Conservation (phyloP, 352 stramenopile genomes). For the Pythium diclinum region DNA sequence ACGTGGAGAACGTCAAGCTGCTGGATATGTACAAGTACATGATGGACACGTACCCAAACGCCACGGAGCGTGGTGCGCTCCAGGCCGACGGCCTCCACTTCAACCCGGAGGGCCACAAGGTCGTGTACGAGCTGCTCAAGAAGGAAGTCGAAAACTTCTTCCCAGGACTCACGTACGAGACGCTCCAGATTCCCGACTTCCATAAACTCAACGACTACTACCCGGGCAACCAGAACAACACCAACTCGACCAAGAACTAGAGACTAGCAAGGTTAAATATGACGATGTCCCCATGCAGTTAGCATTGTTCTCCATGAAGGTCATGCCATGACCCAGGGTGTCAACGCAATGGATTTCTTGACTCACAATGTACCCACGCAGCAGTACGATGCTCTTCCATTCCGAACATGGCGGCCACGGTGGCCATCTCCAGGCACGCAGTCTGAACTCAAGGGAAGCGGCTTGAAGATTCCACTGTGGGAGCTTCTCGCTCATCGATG, state of each 20-base stretch:
- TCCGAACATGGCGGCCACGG: too few relatives aligned
- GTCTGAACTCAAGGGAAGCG: too few relatives aligned
- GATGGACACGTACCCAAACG: slow-evolving; percentile 11
- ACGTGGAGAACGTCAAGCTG: background rate
- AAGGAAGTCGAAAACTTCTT: background rate
- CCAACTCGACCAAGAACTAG: background rate
- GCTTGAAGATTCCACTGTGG: too few relatives aligned
- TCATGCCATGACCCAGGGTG: too few relatives aligned
- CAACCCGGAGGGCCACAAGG: background rate
- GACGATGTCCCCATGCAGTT: background rate
- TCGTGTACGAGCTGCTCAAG: background rate
- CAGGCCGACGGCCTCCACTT: background rate
- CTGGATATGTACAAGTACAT: slow-evolving; percentile 14
- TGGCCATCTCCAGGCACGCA: too few relatives aligned
- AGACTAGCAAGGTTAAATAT: background rate
- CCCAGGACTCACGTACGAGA: background rate
- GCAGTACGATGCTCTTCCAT: too few relatives aligned
- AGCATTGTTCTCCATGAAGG: too few relatives aligned
- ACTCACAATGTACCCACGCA: too few relatives aligned
- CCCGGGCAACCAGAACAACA: background rate
- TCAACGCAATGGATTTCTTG: too few relatives aligned
- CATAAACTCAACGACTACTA: background rate
- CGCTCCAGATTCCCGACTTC: background rate
- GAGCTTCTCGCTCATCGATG: too few relatives aligned
- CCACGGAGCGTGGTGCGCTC: background rate